Evolutionary conservation across 1,139 yeast species (phyloP).

Genomic region (Candida pseudocylindracea): DNA sequence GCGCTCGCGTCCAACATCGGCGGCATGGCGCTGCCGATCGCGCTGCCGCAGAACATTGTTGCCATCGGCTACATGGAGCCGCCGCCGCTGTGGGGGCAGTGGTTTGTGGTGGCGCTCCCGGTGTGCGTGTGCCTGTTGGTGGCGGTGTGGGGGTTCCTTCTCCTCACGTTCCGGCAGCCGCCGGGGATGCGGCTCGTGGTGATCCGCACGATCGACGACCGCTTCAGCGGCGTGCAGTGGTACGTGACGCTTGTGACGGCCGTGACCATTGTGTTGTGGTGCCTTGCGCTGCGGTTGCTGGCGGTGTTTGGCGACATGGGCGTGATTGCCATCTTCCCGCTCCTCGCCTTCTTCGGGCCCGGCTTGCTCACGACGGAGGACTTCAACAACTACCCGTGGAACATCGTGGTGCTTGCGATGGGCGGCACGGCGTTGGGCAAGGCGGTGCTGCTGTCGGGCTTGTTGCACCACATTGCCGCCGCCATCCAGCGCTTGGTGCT

Average conservation of each 20-base stretch:
- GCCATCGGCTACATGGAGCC: constrained; percentile 48
- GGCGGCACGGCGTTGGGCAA: constrained; percentile 62
- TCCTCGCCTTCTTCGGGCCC: constrained; percentile 46
- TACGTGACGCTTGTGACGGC: constrained; percentile 28
- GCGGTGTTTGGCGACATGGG: constrained; percentile 50
- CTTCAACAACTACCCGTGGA: constrained; percentile 57
- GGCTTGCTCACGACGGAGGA: constrained; percentile 44
- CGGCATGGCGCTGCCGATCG: constrained; percentile 67
- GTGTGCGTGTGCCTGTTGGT: constrained; percentile 30
- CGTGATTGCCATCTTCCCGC: constrained; percentile 42
- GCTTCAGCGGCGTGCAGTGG: constrained; percentile 40
- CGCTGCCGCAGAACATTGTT: constrained; percentile 59
- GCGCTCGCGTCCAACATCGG: constrained; percentile 55
- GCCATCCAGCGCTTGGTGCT: constrained; percentile 31
- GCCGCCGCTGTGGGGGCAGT: constrained; percentile 58
- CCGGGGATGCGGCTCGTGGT: constrained; percentile 18
- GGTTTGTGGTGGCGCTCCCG: constrained; percentile 51
- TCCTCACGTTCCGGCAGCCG: constrained; percentile 30
- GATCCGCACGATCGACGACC: constrained; percentile 37
- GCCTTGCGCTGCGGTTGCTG: constrained; percentile 35
- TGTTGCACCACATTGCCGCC: constrained; percentile 38
- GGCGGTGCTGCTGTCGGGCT: constrained; percentile 52
- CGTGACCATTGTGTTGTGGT: constrained; percentile 47
- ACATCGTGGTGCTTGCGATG: constrained; percentile 55
- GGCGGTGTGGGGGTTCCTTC: constrained; percentile 31